Base-by-base conservation (phyloP, 2,329 filamentous ascomycete species). In the Curvularia eragrostidis region DNA sequence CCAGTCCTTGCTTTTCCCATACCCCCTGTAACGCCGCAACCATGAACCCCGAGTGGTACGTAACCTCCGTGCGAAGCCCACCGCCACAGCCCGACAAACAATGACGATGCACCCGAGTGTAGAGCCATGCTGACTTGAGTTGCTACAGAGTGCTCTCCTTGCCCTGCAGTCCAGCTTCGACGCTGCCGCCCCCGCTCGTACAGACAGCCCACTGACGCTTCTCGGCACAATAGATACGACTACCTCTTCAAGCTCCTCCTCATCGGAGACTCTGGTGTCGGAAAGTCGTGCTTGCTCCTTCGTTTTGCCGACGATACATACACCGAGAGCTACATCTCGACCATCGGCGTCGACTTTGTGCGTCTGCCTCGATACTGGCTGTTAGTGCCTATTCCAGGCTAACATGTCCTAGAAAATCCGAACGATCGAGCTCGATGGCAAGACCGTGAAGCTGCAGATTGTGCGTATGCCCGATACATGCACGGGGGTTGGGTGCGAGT, bases 201-300 rank as follows among this genome's bases (percentile, higher is more conserved):
- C 59, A 44, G 51, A 44, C 43, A 41, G 26, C 58, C 58, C 58
- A 59, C 70, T 73, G 60, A 75, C 68, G 47, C 52, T 48, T 28
- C 43, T 51, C 52, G 53, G 48, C 56, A 23, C 52, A 59, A 55
- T 77, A 98, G 95, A 95, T 99, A 99, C 91, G 95, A 99, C 81
- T 99, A 99, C 82, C 93, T 99, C 77, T 99, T 99, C 89, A 99
- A 99, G 89, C 93, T 99, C 69, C 91, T 99, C 82, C 94, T 99
- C 85, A 99, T 99, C 88, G 95, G 95, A 82, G 95, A 99, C 81
- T 99, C 95, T 80, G 95, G 95, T 88, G 95, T 99, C 77, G 95
- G 95, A 90, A 99, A 99, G 90, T 99, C 95, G 77, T 99, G 95
- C 83, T 81, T 99, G 83, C 86, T 99, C 71, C 86, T 99, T 78